Conservation (phyloP, 106 monocot genomes). For the Posidonia australis region DNA sequence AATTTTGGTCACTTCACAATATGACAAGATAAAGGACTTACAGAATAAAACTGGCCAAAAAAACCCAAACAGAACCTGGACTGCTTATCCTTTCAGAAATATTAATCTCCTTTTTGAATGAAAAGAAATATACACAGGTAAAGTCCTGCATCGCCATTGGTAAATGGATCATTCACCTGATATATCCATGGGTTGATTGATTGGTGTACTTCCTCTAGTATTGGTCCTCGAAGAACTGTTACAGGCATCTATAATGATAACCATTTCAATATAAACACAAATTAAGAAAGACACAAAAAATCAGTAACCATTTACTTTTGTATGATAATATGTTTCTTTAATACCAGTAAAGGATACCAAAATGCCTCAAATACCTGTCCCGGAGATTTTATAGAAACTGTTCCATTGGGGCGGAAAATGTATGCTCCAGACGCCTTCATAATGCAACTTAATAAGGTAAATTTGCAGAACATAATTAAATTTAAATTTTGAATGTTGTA, state of each 20-base stretch:
- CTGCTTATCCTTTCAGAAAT: background rate
- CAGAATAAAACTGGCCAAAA: no score
- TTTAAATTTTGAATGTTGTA: background rate
- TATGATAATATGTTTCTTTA: background rate
- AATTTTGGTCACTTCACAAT: no score
- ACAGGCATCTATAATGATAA: slow-evolving; percentile 37
- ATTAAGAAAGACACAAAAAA: background rate
- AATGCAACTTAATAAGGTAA: background rate
- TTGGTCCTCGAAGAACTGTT: slow-evolving; percentile 54
- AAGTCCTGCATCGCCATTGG: background rate
- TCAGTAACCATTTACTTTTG: background rate
- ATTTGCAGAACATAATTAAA: background rate
- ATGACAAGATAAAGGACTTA: no score
- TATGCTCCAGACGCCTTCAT: slow-evolving; percentile 95
- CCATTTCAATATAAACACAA: background rate
- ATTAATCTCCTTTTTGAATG: background rate
- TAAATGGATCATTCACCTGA: slow-evolving; percentile 45
- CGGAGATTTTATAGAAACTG: slow-evolving; percentile 35
- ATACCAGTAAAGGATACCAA: background rate
- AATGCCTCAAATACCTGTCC: slow-evolving; percentile 33
- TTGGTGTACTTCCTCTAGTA: slow-evolving; percentile 97
- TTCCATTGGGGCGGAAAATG: slow-evolving; percentile 87
- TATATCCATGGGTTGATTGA: slow-evolving; percentile 93
- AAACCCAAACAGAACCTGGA: background rate
- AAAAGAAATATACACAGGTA: background rate